Conservation (phyloP, 1,284 basidiomycete genomes). For the Vanrija sp. region DNA sequence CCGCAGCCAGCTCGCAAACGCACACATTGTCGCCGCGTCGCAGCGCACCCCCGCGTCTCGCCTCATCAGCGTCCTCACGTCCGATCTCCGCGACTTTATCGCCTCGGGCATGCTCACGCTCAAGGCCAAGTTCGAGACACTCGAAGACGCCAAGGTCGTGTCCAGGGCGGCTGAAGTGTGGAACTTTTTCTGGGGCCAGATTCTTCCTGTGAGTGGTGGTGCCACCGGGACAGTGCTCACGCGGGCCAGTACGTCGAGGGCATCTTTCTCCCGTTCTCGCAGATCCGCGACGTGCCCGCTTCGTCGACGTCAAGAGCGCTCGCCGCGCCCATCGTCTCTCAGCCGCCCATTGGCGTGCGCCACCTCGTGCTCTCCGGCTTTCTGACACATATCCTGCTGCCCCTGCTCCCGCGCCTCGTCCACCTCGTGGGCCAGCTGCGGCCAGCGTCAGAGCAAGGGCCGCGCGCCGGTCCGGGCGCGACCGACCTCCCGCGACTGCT, state of each 20-base stretch:
- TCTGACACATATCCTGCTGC: conserved; percentile 46
- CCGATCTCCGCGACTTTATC: conserved; percentile 77
- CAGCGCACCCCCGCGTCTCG: conserved; percentile 41
- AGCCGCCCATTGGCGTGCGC: conserved; percentile 39
- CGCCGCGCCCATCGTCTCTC: conserved; percentile 8
- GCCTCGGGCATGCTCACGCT: conserved; percentile 86
- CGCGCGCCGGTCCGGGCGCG: conserved; percentile 3
- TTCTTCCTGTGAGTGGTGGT: conserved; percentile 59
- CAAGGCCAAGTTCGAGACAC: conserved; percentile 67
- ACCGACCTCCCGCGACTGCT: conserved; percentile 40
- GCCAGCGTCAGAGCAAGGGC: conserved; percentile 3
- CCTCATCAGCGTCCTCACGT: conserved; percentile 59
- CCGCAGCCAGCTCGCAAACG: conserved; percentile 34
- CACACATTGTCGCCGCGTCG: conserved; percentile 40
- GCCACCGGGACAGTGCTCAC: not conserved
- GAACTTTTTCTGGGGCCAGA: conserved; percentile 91
- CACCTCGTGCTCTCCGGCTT: conserved; percentile 47
- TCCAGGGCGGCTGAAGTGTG: conserved; percentile 78
- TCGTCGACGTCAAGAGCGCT: conserved; percentile 5
- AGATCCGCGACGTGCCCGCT: conserved; percentile 34
- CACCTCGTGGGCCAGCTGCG: conserved; percentile 20
- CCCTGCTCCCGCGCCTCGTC: conserved; percentile 41
- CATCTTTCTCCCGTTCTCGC: conserved; percentile 52
- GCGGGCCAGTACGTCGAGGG: conserved; percentile 47
- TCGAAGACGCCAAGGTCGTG: conserved; percentile 65